phyloP scores from a whole-genome alignment of 768 basidiomycete genomes.

The Thelephora ganbajun region DNA sequence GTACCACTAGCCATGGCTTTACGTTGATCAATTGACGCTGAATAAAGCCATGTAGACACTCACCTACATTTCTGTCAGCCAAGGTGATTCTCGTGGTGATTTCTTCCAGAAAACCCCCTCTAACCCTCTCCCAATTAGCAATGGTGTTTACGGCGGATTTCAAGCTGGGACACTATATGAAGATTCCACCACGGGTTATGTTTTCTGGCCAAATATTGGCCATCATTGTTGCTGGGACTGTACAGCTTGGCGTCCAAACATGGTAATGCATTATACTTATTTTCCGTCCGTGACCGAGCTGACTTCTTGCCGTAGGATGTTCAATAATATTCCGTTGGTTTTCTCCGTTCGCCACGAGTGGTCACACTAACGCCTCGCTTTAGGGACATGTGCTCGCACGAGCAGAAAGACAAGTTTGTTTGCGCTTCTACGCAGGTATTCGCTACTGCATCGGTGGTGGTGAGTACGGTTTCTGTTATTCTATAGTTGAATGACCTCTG shows the following conservation, averaged over 20 bases:
- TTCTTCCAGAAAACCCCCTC: not conserved
- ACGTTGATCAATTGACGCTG: not conserved
- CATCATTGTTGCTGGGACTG: conserved; percentile 41
- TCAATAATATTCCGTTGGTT: not conserved
- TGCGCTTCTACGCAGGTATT: conserved; percentile 23
- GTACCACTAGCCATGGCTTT: not conserved
- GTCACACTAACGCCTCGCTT: not conserved
- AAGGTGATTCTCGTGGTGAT: conserved; percentile 7
- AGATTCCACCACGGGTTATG: conserved; percentile 37
- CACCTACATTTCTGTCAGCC: conserved; percentile 52
- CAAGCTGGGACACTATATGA: conserved; percentile 66
- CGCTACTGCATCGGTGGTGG: conserved; percentile 36
- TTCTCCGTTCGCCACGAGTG: not conserved
- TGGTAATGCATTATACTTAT: conserved; percentile 15
- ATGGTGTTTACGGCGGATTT: conserved; percentile 61
- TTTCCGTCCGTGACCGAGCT: conserved; percentile 6
- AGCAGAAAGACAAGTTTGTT: conserved; percentile 1
- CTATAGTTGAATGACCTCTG: conserved; percentile 8
- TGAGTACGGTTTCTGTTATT: conserved; percentile 18
- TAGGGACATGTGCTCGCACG: not conserved
- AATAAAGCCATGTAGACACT: conserved; percentile 31
- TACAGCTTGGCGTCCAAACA: conserved; percentile 50
- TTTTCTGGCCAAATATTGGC: conserved; percentile 45
- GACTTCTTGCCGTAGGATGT: not conserved
- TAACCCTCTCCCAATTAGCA: conserved; percentile 15